Percentiles rank a stretch among this genome's conserved stretches.
These are phyloP conservation scores for Aspergillus pseudotamarii DNA, from an alignment of 2,329 filamentous ascomycete genomes.

Conservation along the genomic window DNA sequence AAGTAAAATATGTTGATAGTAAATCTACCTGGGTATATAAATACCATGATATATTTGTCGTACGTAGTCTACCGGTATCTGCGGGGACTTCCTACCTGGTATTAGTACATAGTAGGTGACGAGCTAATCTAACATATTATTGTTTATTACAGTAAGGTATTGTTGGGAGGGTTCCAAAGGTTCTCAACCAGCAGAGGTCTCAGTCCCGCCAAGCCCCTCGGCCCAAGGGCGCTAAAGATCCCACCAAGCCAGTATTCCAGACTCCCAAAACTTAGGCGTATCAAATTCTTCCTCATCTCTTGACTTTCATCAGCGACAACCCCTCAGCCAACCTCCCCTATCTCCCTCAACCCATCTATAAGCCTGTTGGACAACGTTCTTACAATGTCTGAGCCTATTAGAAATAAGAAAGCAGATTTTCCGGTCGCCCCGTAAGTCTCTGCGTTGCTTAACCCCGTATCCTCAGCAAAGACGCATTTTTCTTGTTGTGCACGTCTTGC, in stretches of 20 bases:
- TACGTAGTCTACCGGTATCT: neutral
- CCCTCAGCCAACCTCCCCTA: constrained; percentile 23
- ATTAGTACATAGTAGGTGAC: neutral
- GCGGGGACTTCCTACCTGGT: neutral
- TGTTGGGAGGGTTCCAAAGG: constrained; percentile 34
- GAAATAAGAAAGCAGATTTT: constrained; percentile 66
- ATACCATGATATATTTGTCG: neutral
- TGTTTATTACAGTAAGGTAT: constrained; percentile 19
- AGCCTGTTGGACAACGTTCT: constrained; percentile 14
- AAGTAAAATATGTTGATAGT: too few species aligned
- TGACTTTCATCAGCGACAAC: constrained; percentile 27
- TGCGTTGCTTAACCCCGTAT: neutral
- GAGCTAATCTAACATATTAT: neutral
- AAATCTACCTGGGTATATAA: neutral
- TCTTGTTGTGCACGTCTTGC: constrained; percentile 7
- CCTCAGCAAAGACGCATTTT: constrained; percentile 11
- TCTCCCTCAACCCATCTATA: constrained; percentile 15
- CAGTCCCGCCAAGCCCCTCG: constrained; percentile 45
- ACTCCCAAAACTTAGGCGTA: constrained; percentile 38
- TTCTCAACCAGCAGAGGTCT: constrained; percentile 34
- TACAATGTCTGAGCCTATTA: constrained; percentile 68
- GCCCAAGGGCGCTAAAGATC: constrained; percentile 45
- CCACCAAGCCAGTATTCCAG: constrained; percentile 42
- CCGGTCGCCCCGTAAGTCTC: constrained; percentile 66
- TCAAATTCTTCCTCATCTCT: constrained; percentile 42